Evolutionary conservation across 2,329 filamentous ascomycete species (phyloP).

Genomic region (Tolypocladium cylindrosporum): DNA sequence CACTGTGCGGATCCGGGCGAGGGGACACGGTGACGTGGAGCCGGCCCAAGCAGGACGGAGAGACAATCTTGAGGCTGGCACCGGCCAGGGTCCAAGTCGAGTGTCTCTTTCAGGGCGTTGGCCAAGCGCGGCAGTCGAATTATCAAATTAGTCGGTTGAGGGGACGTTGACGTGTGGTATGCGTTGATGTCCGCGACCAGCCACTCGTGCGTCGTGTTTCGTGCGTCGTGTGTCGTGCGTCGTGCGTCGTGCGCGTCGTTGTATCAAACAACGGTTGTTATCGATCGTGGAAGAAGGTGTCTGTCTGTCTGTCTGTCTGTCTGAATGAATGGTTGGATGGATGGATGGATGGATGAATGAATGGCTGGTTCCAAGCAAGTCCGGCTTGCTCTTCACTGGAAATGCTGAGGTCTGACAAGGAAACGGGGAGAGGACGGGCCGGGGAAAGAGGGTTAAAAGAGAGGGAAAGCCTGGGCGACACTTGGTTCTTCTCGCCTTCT

Average conservation of each 20-base stretch:
- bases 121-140: conserved; percentile 3
- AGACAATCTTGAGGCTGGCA: conserved; percentile 5
- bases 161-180: neutral
- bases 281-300: neutral
- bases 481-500: conserved; percentile 38
- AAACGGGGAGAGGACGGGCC: conserved; percentile 15
- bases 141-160: conserved; percentile 7
- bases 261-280: neutral
- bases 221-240: neutral
- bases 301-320: neutral
- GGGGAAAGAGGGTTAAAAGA: conserved; percentile 26
- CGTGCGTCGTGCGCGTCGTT: neutral
- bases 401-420: conserved; percentile 14
- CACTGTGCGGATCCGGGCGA: neutral
- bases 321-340: no score
- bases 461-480: conserved; percentile 36
- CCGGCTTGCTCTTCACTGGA: conserved; percentile 46
- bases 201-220: neutral
- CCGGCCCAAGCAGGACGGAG: conserved; percentile 18
- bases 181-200: conserved; percentile 3
- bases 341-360: conserved; percentile 23
- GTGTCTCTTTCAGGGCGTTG: neutral
- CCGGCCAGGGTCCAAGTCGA: conserved; percentile 9
- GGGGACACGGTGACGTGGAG: conserved; percentile 8
- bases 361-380: conserved; percentile 47